Base-by-base conservation (phyloP, 1,284 basidiomycete species). In the Boletus hoseneyae region DNA sequence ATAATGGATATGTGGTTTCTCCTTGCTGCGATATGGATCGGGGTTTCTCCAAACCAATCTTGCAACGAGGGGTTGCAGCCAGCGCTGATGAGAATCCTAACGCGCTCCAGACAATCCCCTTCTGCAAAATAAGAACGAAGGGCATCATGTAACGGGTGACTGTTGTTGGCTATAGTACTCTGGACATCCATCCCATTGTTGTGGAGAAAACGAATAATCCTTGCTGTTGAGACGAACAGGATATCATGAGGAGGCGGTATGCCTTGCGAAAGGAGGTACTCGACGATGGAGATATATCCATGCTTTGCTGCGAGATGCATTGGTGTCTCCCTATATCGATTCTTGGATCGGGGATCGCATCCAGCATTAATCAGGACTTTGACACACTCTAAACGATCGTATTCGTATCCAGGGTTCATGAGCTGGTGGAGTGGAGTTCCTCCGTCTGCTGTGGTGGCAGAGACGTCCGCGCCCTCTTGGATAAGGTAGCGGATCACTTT, bases 11-110 rank as follows among this genome's bases (percentile, higher is more conserved):
- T 16, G 2, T 35, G 1, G 1, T n/a, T 3, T 0, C 5, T 6
- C 6, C n/a, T 32, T 1, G 15, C 29, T 15, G 36, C 52, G 2
- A 33, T 32, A 4, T 51, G 47, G 4, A 54, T 44, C 3, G 32
- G 33, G 1, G 39, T 45, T 34, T 55, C 36, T 10, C 42, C 39
- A n/a, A 18, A 9, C 3, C 6, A 39, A 23, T 54, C 18, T 18
- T n/a, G 29, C 16, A 25, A 25, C 4, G 30, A 42, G 19, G 39
- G 55, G 33, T 55, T 35, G 19, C 39, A 54, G 7, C 51, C 52
- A 3, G 19, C 5, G 6, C 5, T 21, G 10, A 58, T 5, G 4
- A 58, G 18, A 15, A 43, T 12, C 18, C 10, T 19, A 15, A 9
- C 35, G 27, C 8, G 19, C 27, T 37, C 44, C 10, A 45, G 37